phyloP scores from a whole-genome alignment of 2,329 filamentous ascomycete species.

The Aplosporella prunicola region DNA sequence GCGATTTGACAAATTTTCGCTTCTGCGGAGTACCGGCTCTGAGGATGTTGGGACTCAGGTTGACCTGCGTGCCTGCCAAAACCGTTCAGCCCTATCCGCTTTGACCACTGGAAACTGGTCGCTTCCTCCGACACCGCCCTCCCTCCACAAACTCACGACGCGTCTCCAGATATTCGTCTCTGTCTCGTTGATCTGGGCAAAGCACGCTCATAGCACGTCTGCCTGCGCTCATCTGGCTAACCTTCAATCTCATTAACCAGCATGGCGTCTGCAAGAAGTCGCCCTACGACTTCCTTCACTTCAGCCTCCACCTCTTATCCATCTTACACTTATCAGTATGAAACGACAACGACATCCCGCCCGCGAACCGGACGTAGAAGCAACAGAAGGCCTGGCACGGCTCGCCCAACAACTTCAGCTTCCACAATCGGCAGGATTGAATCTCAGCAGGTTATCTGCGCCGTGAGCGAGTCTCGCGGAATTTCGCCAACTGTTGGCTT shows the following conservation, averaged over 20 bases:
- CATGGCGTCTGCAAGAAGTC: conserved; percentile 20
- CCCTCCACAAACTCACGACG: too few species aligned
- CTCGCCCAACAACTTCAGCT: conserved; percentile 43
- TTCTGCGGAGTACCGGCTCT: too few species aligned
- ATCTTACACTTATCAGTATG: conserved; percentile 25
- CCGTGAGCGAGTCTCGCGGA: conserved; percentile 78
- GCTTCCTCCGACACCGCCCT: too few species aligned
- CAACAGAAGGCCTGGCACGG: conserved; percentile 34
- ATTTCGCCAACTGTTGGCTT: conserved; percentile 76
- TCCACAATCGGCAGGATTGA: conserved; percentile 49
- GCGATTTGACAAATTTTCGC: too few species aligned
- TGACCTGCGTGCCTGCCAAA: too few species aligned
- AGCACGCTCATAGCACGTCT: background rate
- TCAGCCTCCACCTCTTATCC: conserved; percentile 25
- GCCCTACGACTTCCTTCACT: conserved; percentile 23
- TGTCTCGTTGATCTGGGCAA: background rate
- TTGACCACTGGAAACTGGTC: too few species aligned
- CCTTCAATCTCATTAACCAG: conserved; percentile 15
- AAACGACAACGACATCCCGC: conserved; percentile 28
- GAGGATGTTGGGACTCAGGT: too few species aligned
- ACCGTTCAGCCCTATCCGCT: too few species aligned
- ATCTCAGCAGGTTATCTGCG: conserved; percentile 72
- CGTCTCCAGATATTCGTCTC: too few species aligned
- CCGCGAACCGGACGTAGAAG: conserved; percentile 20
- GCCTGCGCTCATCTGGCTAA: background rate